A percentile compares a stretch with the other conserved stretches of the same genome.
Evolutionary conservation across 2,329 filamentous ascomycete genomes (phyloP).

Genomic region (Colletotrichum godetiae): DNA sequence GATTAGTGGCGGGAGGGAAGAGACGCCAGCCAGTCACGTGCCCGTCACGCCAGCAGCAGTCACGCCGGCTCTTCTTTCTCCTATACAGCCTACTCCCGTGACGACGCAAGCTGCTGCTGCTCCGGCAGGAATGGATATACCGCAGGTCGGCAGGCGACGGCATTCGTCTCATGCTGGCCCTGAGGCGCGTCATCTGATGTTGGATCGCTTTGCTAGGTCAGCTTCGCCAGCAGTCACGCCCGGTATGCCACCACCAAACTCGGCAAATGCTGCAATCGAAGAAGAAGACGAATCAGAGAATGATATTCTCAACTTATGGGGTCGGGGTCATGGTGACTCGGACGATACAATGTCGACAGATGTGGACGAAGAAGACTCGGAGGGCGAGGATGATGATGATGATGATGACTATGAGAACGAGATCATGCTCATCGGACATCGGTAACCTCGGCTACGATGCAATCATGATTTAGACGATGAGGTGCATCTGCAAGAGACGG

Average conservation of each 20-base stretch:
- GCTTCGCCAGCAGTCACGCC: conserved; percentile 24
- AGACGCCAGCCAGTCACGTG: neutral
- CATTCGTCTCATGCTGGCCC: conserved; percentile 51
- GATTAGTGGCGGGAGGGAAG: conserved; percentile 59
- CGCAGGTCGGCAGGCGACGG: conserved; percentile 42
- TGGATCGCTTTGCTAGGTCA: conserved; percentile 52
- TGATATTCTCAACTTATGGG: conserved; percentile 64
- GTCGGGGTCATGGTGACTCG: conserved; percentile 58
- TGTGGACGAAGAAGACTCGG: conserved; percentile 53
- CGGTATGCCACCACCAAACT: conserved; percentile 11
- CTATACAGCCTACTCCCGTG: neutral
- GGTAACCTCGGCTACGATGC: conserved; percentile 44
- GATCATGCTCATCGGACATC: conserved; percentile 62
- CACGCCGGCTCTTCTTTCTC: neutral
- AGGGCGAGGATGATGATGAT: conserved; percentile 57
- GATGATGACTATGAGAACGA: conserved; percentile 63
- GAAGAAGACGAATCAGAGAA: conserved; percentile 54
- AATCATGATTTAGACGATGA: conserved; percentile 9
- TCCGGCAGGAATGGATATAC: conserved; percentile 1
- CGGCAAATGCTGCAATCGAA: conserved; percentile 45
- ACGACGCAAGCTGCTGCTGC: neutral
- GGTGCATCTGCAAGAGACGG: neutral
- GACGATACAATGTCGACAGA: conserved; percentile 51
- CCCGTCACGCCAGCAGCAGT: neutral
- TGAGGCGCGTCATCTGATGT: conserved; percentile 45